phyloP scores from a whole-genome alignment of 345 rosid species.

The Eutrema heterophyllum region DNA sequence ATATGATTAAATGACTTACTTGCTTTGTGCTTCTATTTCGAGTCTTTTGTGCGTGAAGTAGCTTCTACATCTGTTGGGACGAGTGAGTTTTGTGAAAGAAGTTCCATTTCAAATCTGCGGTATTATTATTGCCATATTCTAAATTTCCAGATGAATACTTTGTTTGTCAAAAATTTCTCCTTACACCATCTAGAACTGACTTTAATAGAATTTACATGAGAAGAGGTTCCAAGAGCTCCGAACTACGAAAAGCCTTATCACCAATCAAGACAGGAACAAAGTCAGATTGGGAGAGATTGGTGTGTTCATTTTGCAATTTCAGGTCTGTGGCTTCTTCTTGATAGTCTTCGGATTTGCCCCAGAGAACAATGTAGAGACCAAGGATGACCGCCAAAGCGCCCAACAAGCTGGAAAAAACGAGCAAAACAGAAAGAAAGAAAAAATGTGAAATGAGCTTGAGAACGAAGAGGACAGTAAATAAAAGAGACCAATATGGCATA shows the following conservation, averaged over 20 bases:
- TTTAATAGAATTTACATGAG: constrained; percentile 14
- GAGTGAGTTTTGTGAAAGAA: constrained; percentile 8
- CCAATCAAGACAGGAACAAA: constrained; percentile 24
- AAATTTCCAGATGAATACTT: not conserved
- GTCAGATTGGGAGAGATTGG: constrained; percentile 1
- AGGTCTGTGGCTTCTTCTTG: constrained; percentile 19
- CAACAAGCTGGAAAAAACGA: constrained; percentile 33
- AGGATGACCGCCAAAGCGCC: constrained; percentile 43
- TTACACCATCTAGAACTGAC: not conserved
- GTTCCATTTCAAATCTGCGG: not conserved
- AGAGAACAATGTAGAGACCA: constrained; percentile 50
- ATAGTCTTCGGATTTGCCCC: constrained; percentile 64
- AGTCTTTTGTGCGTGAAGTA: not conserved
- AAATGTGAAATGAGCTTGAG: not conserved
- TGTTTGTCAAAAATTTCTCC: not conserved
- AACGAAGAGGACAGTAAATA: not conserved
- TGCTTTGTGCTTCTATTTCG: constrained; percentile 17
- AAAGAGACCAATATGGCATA: constrained; percentile 6
- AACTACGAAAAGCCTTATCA: constrained; percentile 23
- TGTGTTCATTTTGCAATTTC: constrained; percentile 24
- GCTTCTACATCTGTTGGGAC: constrained; percentile 1
- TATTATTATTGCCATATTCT: not conserved
- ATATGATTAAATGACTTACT: constrained; percentile 9
- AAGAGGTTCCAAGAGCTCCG: constrained; percentile 27
- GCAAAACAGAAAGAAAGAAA: not conserved